Evolutionary conservation across 345 rosid genomes (phyloP).

Genomic region (Orychophragmus violaceus): DNA sequence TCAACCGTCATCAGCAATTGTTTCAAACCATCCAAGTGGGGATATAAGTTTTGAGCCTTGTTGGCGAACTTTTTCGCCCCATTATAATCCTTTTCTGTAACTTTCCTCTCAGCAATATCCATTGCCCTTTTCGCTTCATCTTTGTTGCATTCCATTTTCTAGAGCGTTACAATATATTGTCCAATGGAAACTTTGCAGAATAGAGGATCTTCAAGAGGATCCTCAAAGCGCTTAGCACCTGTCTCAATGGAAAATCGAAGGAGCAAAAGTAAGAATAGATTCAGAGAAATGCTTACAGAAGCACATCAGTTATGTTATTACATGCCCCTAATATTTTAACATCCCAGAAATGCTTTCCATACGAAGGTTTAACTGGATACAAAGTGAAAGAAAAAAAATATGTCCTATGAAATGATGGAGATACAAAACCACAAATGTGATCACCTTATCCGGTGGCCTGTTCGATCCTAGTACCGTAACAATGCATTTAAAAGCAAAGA

Average conservation of each 20-base stretch:
- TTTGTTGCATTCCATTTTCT: slow-evolving; percentile 78
- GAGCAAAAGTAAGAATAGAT: not conserved
- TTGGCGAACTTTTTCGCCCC: slow-evolving; percentile 69
- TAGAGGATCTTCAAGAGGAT: slow-evolving; percentile 10
- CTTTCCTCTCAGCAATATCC: slow-evolving; percentile 81
- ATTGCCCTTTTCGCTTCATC: slow-evolving; percentile 86
- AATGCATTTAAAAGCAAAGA: not conserved
- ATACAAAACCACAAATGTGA: slow-evolving; percentile 8
- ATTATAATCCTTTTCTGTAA: slow-evolving; percentile 53
- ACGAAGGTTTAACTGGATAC: not conserved
- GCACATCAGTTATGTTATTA: not conserved
- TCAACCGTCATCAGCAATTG: slow-evolving; percentile 58
- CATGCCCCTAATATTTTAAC: not conserved
- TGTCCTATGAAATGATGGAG: not conserved
- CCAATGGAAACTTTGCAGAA: not conserved
- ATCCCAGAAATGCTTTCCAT: not conserved
- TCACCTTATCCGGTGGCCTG: slow-evolving; percentile 4
- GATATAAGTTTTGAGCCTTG: slow-evolving; percentile 76
- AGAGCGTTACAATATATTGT: not conserved
- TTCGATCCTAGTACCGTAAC: not conserved
- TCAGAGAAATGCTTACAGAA: not conserved
- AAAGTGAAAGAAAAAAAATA: not conserved
- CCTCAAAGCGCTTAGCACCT: slow-evolving; percentile 16
- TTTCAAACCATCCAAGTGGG: slow-evolving; percentile 59
- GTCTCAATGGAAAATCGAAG: not conserved